Evolutionary conservation across 352 stramenopile genomes (phyloP), one percentile per base, ranked within the genome.

Genomic region (Phytophthora sp.): DNA sequence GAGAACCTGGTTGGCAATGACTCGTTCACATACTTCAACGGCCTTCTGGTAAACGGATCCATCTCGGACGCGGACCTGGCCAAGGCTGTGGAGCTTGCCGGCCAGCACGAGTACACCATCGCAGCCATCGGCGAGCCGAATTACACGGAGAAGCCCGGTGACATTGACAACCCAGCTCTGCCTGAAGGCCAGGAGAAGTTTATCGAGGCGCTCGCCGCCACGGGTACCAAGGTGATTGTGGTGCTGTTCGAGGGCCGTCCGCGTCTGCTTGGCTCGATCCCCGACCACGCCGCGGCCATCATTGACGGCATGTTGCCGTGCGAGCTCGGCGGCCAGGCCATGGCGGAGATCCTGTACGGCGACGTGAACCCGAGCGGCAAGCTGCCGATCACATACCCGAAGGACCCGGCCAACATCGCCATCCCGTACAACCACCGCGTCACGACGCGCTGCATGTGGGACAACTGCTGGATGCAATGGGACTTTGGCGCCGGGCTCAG

Each of bases 331-430:
- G 89, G 89, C 0, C 77, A 91, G 56, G 87, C 87, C 7, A 87
- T 96, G 24, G 84, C 87, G 3, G 84, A 96, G 51, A 87, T 96
- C 32, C 28, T 96, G 5, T 89, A 86, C 38, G 88, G 89, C 4
- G 49, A 76, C 7, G 74, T 88, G 26, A 95, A 94, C 61, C 88
- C 88, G 13, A 95, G 85, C 23, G 89, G 89, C 2, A 69, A 79
- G 30, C 64, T 96, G 7, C 84, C 88, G 7, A 88, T 96, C 58
- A 93, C 87, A 15, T 97, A 92, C 66, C 85, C 82, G 18, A 84
- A 84, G 57, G 62, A 87, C 42, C 56, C 74, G 3, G 74, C 62
- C 20, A 88, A 83, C 43, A 54, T 80, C 26, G 73, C 70, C 23
- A 88, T 90, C 42, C 72, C 78, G 15, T 94, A 94, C 76, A 91